Percentiles rank a stretch among this genome's conserved stretches.
These are phyloP conservation scores for Chlorella sp. DNA, from an alignment of 139 green algal genomes.

Conservation along the genomic window DNA sequence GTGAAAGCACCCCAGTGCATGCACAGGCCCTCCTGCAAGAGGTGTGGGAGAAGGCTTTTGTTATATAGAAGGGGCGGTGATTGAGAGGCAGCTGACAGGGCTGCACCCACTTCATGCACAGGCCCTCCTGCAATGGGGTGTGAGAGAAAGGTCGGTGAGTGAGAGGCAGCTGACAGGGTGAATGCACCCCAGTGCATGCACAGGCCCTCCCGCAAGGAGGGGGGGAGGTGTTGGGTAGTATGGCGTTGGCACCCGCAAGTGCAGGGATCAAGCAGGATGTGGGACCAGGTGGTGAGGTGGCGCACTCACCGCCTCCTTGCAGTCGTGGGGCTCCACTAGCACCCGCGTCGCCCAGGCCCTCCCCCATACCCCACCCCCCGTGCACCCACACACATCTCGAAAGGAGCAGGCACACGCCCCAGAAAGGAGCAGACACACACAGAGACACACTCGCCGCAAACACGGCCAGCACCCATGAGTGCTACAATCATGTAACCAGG, in stretches of 20 bases:
- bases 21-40: no score
- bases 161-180: neutral
- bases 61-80: no score
- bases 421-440: neutral
- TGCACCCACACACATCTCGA: neutral
- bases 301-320: constrained; percentile 54
- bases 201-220: neutral
- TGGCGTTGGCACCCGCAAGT: no score
- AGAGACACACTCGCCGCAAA: no score
- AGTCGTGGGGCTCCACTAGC: constrained; percentile 84
- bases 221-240: no score
- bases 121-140: neutral
- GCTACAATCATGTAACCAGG: no score
- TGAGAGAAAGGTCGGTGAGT: neutral
- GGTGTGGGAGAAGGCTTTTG: no score
- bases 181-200: constrained; percentile 8
- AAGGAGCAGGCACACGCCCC: neutral
- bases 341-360: neutral
- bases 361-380: neutral
- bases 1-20: neutral
- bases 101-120: constrained; percentile 30
- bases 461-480: no score
- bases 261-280: no score
- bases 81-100: no score
- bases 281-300: no score